A percentile compares a stretch with the other conserved stretches of the same genome.
These are phyloP conservation scores for Suhomyces ambrosiae DNA, from an alignment of 1,139 yeast genomes.

Conservation along the genomic window DNA sequence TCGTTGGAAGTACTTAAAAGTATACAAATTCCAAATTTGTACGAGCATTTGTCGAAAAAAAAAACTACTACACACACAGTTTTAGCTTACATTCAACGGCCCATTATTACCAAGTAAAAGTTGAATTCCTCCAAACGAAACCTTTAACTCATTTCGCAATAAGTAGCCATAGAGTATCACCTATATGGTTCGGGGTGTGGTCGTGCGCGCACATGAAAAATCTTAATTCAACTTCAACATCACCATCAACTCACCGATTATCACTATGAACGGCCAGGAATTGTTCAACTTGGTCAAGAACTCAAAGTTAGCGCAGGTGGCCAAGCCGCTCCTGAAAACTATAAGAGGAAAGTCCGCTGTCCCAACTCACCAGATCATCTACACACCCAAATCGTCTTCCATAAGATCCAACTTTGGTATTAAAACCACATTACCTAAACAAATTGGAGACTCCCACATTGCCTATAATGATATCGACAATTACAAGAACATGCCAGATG, in stretches of 20 bases:
- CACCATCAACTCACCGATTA: not conserved
- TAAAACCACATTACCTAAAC: conserved; percentile 47
- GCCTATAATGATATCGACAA: conserved; percentile 50
- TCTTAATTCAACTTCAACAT: conserved; percentile 4
- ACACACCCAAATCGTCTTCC: conserved; percentile 48
- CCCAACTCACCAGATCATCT: conserved; percentile 50
- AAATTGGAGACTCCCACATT: conserved; percentile 45
- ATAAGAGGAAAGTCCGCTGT: conserved; percentile 35
- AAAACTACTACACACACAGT: too few species aligned
- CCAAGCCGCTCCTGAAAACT: conserved; percentile 39
- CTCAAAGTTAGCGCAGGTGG: conserved; percentile 51
- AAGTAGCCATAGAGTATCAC: too few species aligned
- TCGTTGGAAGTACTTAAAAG: too few species aligned
- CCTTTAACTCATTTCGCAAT: too few species aligned
- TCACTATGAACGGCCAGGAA: conserved; percentile 35
- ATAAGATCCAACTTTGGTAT: conserved; percentile 47
- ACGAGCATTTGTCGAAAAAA: too few species aligned
- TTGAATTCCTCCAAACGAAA: too few species aligned
- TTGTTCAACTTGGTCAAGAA: conserved; percentile 42
- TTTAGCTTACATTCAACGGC: too few species aligned
- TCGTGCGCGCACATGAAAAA: conserved; percentile 7
- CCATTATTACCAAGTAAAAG: too few species aligned
- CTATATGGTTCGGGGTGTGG: too few species aligned
- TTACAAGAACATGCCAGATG: conserved; percentile 49
- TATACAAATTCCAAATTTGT: too few species aligned